Base-by-base conservation (phyloP, 768 basidiomycete genomes). In the Agrocybe pediades region DNA sequence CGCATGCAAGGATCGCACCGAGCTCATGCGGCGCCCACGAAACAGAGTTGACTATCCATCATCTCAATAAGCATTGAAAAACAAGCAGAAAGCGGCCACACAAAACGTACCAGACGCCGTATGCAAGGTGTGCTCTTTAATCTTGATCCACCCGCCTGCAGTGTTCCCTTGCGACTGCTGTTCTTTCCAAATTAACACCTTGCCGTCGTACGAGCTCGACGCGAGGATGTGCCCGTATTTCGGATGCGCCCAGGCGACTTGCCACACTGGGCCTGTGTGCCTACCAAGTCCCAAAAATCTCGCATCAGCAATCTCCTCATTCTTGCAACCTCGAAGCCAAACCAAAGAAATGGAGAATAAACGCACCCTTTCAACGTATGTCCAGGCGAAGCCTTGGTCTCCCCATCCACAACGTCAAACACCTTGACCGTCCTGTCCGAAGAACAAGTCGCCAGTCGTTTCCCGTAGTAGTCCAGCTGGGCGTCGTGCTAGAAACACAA, bases 1-100 rank as follows among this genome's bases (percentile, higher is more conserved):
- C 96, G 65, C 97, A 99, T 3, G 94, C 96, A 36, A 98, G 80
- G 57, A 98, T 95, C 1, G 97, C 93, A 27, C 96, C 97, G 13
- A 98, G 83, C 67, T 98, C 96, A 62, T 97, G 95, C 2, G 97
- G 95, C n/a, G 96, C 96, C 97, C 97, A 99, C 0, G 93, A 92
- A 19, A 98, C 89, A 1, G 95, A 95, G 74, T 99, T 99, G 45
- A 98, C 96, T 96, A 4, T 29, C 16, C 11, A 24, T 8, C 44
- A 29, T 27, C 11, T 25, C 29, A 24, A 45, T n/a, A 41, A 47
- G 27, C 30, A 19, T 7, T 29, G 6, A 27, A 20, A 46, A 23
- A 20, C 26, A 13, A 13, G 20, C 44, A 20, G 19, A 55, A 11
- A 6, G 43, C 7, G 36, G 0, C 15, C 6, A 24, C 16, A 9